phyloP scores from a whole-genome alignment of 345 rosid species.

The Acer yangbiense region DNA sequence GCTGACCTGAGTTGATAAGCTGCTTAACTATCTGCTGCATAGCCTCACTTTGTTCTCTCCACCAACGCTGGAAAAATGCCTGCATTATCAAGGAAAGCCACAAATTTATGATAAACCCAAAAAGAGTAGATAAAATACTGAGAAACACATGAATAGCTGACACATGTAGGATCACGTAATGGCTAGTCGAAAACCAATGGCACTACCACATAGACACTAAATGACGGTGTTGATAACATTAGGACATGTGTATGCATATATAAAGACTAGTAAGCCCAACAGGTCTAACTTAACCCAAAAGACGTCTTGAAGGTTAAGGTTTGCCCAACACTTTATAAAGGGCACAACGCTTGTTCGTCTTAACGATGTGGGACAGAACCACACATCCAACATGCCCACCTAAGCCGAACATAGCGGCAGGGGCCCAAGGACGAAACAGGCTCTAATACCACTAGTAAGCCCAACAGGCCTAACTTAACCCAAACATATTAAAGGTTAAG shows the following conservation, averaged over 20 bases:
- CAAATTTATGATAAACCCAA: not conserved
- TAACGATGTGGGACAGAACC: too few relatives aligned
- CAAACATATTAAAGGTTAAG: too few relatives aligned
- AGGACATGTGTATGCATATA: not conserved
- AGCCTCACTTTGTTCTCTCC: slow-evolving; percentile 80
- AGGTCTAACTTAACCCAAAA: too few relatives aligned
- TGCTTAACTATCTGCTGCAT: slow-evolving; percentile 58
- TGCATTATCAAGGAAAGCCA: slow-evolving; percentile 34
- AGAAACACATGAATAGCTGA: not conserved
- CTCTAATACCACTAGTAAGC: too few relatives aligned
- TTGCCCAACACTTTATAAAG: too few relatives aligned
- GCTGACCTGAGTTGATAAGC: slow-evolving; percentile 75
- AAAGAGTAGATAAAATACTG: not conserved
- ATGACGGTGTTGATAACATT: not conserved
- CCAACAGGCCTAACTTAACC: too few relatives aligned
- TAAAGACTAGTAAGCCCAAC: not conserved
- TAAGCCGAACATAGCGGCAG: too few relatives aligned
- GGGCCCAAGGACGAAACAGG: too few relatives aligned
- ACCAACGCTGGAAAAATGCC: slow-evolving; percentile 99
- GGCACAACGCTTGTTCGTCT: too few relatives aligned
- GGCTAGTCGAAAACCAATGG: not conserved
- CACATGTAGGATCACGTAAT: not conserved
- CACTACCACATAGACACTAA: not conserved
- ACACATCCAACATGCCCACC: too few relatives aligned
- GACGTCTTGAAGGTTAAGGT: too few relatives aligned